Conservation (phyloP, 495 filamentous ascomycete species). For the Extremus antarcticus region DNA sequence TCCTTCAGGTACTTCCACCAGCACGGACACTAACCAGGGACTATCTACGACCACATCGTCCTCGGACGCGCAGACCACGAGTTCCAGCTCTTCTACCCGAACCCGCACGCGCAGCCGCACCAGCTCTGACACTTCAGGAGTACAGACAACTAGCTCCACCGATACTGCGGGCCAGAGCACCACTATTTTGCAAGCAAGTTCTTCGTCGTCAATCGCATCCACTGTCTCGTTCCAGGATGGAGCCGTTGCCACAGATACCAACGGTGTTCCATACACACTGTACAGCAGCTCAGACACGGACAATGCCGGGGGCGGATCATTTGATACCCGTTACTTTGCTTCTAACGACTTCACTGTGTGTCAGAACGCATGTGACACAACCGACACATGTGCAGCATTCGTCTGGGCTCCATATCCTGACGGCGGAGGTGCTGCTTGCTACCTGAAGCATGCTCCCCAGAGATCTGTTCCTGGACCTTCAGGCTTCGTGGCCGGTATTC, state of each 20-base stretch:
- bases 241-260: constrained; percentile 1
- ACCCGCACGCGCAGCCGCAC: not conserved
- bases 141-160: not conserved
- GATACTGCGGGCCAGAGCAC: not conserved
- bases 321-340: not conserved
- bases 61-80: not conserved
- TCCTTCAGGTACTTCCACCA: too few species aligned
- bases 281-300: constrained; percentile 3
- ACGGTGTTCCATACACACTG: not conserved
- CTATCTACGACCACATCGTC: too few species aligned
- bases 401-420: not conserved
- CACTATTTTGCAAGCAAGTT: not conserved
- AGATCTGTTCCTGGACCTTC: not conserved
- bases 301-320: not conserved
- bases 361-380: not conserved
- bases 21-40: too few species aligned
- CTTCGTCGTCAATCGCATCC: not conserved
- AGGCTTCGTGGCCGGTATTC: not conserved
- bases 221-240: not conserved
- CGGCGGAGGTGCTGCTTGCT: not conserved
- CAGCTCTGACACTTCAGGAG: too few species aligned
- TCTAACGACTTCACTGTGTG: not conserved
- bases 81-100: not conserved
- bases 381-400: not conserved
- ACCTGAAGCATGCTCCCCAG: constrained; percentile 3